Percentiles rank a stretch among this genome's conserved stretches.
These are phyloP conservation scores for Aureobasidium sp. DNA, from an alignment of 2,329 filamentous ascomycete genomes.

Conservation along the genomic window DNA sequence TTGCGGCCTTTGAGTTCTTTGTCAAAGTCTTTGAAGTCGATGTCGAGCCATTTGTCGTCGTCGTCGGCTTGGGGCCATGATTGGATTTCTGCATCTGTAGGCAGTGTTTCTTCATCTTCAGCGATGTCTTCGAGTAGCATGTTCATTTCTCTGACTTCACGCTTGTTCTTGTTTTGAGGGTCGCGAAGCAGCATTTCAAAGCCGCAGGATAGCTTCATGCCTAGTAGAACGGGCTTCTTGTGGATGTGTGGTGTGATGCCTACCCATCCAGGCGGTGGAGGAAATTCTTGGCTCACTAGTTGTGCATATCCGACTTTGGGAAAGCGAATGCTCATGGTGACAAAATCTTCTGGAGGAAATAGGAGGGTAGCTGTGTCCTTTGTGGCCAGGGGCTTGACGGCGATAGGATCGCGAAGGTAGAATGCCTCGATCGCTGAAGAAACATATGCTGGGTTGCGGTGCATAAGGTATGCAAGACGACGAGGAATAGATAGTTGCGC, in stretches of 20 bases:
- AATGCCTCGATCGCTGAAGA: conserved; percentile 84
- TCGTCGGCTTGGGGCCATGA: conserved; percentile 68
- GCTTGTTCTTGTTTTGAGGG: conserved; percentile 60
- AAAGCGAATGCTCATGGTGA: conserved; percentile 73
- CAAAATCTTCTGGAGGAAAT: conserved; percentile 73
- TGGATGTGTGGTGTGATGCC: conserved; percentile 35
- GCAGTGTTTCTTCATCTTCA: conserved; percentile 63
- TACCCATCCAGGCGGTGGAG: conserved; percentile 52
- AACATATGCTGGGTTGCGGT: conserved; percentile 66
- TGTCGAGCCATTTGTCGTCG: conserved; percentile 84
- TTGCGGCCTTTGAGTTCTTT: conserved; percentile 60
- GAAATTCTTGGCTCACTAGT: conserved; percentile 76
- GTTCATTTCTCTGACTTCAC: conserved; percentile 65
- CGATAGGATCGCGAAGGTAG: conserved; percentile 78
- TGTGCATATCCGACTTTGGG: conserved; percentile 89
- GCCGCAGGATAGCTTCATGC: conserved; percentile 85
- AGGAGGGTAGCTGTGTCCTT: conserved; percentile 46
- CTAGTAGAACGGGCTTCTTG: conserved; percentile 52
- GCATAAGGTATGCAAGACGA: conserved; percentile 72
- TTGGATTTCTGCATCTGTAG: conserved; percentile 64
- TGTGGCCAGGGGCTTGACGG: conserved; percentile 60
- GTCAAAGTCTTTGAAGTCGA: conserved; percentile 85
- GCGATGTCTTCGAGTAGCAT: conserved; percentile 69
- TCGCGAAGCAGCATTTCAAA: conserved; percentile 79
- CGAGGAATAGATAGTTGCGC: conserved; percentile 69